Base-by-base conservation (phyloP, 2,329 filamentous ascomycete species). In the Fusarium sp. region DNA sequence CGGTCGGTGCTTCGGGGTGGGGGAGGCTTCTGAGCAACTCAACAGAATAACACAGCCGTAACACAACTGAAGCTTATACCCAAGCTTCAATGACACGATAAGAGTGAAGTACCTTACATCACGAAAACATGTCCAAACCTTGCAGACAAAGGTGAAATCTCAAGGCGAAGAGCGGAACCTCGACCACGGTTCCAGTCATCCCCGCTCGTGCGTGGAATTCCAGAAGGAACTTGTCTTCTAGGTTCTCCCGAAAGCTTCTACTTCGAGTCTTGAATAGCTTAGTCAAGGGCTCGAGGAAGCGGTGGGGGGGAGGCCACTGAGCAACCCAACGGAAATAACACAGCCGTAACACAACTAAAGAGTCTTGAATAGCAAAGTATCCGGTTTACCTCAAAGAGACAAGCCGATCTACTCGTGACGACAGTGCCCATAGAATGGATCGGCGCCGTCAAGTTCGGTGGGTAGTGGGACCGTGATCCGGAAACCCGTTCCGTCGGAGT, bases 401-500 rank as follows among this genome's bases (percentile, higher is more conserved):
- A 53, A 53, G 29, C 49, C 49, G 49, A 29, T 40, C 29, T 20
- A 8, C 3, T 53, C 9, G 13, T 53, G 16, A 16, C 18, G 29
- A 33, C 49, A 34, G 13, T 34, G 11, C 31, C 10, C 50, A 20
- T 31, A 18, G 49, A 53, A 34, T 54, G 13, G 29, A 54, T 54
- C 50, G 50, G 31, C 18, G 16, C 50, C 50, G 50, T 27, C 31
- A 53, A 33, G 50, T 25, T 54, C 29, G 18, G 31, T 20, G 16
- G 8, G 14, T 9, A 23, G 50, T 36, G 50, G 50, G 31, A 13
- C 50, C 29, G 29, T 23, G 50, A 18, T 36, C 16, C 50, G 50
- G 50, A 34, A 36, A 36, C n/a, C 50, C 50, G 50, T 54, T 54
- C 50, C 50, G 49, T 31, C 25, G 50, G 50, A 54, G 50, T 13